Base-by-base conservation (phyloP, 345 rosid genomes). In the Sapria himalayana region DNA sequence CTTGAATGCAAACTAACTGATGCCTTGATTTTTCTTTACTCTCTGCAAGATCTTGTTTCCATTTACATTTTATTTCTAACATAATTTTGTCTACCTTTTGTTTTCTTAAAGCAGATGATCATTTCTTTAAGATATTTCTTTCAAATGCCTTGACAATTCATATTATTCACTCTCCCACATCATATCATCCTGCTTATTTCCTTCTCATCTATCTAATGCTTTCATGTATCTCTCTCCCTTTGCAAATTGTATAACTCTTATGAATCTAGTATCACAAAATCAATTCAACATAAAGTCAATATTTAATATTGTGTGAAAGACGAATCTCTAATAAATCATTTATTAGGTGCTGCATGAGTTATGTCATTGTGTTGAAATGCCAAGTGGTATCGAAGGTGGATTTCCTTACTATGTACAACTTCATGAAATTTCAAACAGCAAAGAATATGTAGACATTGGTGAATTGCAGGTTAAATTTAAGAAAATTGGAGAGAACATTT, bases 51-150 rank as follows among this genome's bases (percentile, higher is more conserved):
- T 60, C 62, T 51, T 67, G 55, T 14, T 71, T 68, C 37, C 63
- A 78, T 38, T 57, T 78, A 24, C 52, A 51, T 52, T 70, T 74
- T 55, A 60, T 46, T 50, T 70, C 80, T 61, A 39, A 58, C 22
- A 71, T 37, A 37, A 48, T 34, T 44, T 63, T 71, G 37, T 71
- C 81, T 45, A 77, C 92, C 92, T 80, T 81, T 55, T 72, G 71
- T 41, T 69, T 63, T 47, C 73, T 77, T 57, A 50, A 3, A 17
- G 22, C 31, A 80, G 93, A 89, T 77, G 82, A 51, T 85, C 96
- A 54, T 80, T 85, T 57, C 75, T 80, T 59, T 66, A 85, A 61
- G 85, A 78, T 52, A 81, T 61, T 52, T 86, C 97, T 69, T 81
- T 78, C 73, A 86, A 57, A 52, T 81, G 94, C 62, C 73, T 66